A percentile compares a stretch with the other conserved stretches of the same genome.
phyloP scores from a whole-genome alignment of 805 yeast genomes.

The Yarrowia divulgata region DNA sequence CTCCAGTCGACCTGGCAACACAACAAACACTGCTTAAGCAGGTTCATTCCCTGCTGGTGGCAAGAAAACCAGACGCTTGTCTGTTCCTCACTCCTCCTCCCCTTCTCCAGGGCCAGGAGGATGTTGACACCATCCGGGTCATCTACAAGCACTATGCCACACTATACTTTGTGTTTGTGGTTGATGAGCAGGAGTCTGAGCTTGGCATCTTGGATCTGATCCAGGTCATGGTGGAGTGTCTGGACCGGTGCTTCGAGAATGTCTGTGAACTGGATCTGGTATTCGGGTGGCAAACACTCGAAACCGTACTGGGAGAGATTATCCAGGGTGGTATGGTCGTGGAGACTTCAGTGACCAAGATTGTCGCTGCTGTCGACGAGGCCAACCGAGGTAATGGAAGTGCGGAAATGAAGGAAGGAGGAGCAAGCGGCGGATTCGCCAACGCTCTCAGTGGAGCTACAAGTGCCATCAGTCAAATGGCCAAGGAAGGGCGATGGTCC shows the following conservation, averaged over 20 bases:
- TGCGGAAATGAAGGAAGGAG: constrained; percentile 43
- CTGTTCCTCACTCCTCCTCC: constrained; percentile 92
- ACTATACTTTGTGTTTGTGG: constrained; percentile 92
- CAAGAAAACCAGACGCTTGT: constrained; percentile 77
- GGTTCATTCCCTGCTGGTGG: constrained; percentile 76
- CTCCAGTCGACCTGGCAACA: constrained; percentile 84
- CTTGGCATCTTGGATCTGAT: constrained; percentile 91
- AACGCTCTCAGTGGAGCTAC: constrained; percentile 46
- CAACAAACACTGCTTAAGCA: constrained; percentile 83
- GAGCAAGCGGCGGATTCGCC: constrained; percentile 40
- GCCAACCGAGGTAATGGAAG: constrained; percentile 48
- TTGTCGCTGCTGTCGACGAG: constrained; percentile 66
- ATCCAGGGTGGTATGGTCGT: constrained; percentile 98
- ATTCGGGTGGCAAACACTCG: constrained; percentile 98
- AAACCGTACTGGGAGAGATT: constrained; percentile 83
- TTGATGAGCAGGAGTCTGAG: constrained; percentile 95
- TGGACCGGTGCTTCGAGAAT: constrained; percentile 90
- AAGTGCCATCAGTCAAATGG: constrained; percentile 45
- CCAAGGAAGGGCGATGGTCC: constrained; percentile 44
- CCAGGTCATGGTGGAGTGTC: constrained; percentile 94
- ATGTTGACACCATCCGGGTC: constrained; percentile 75
- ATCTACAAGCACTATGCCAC: constrained; percentile 96
- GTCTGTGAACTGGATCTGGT: constrained; percentile 96
- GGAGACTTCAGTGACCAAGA: constrained; percentile 82
- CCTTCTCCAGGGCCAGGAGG: constrained; percentile 56